Conservation (phyloP, 352 stramenopile species). For the Detonula confervacea region DNA sequence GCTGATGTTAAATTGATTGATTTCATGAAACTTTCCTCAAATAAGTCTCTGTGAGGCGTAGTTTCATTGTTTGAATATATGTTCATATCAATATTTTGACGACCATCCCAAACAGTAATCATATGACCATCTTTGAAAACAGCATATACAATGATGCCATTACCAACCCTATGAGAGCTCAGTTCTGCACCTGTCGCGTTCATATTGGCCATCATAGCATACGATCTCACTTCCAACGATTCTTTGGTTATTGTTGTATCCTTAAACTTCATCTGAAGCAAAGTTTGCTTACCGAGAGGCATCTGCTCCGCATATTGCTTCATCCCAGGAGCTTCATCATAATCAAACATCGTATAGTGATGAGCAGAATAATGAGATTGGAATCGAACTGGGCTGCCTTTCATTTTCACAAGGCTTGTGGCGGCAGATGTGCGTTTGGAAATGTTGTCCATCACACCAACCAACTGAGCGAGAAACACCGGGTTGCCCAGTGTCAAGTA, state of each 20-base stretch:
- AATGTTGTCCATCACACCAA: constrained; percentile 20
- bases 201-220: constrained; percentile 4
- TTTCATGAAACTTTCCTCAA: constrained; percentile 28
- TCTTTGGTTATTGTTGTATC: constrained; percentile 6
- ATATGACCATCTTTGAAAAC: constrained; percentile 16
- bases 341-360: constrained; percentile 28
- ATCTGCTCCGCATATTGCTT: constrained; percentile 30
- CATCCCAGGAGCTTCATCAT: constrained; percentile 33
- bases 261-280: constrained; percentile 23
- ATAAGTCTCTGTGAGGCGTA: constrained; percentile 6
- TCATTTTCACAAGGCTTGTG: constrained; percentile 19
- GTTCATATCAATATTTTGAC: constrained; percentile 23
- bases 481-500: constrained; percentile 31
- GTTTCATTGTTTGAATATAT: constrained; percentile 31
- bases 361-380: constrained; percentile 11
- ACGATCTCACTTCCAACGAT: not conserved
- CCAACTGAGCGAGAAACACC: constrained; percentile 17
- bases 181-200: not conserved
- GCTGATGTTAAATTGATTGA: constrained; percentile 7
- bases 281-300: constrained; percentile 27
- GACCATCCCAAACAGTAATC: constrained; percentile 34
- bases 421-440: not conserved
- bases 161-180: constrained; percentile 3
- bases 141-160: constrained; percentile 13
- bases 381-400: constrained; percentile 7